Conservation (phyloP, 768 basidiomycete genomes). For the Exidia glandulosa region DNA sequence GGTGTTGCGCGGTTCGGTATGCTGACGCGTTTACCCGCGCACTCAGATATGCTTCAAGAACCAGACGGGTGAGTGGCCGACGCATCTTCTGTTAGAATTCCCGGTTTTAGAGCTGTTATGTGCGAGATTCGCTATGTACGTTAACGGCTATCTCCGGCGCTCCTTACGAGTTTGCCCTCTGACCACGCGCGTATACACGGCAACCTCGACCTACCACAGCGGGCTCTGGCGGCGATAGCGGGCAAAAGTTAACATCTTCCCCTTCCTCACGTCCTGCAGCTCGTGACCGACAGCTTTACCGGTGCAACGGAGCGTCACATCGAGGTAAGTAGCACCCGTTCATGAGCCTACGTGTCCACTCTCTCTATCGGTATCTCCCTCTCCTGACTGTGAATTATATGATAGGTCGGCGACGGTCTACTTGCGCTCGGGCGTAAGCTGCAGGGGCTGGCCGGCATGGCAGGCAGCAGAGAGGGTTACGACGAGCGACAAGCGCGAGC, state of each 20-base stretch:
- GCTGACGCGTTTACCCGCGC: not conserved
- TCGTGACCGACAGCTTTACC: slow-evolving; percentile 95
- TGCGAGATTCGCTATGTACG: no score
- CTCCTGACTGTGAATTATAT: not conserved
- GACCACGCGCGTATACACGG: no score
- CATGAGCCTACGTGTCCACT: not conserved
- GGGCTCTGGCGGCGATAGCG: no score
- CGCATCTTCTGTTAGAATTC: no score
- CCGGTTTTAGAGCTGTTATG: no score
- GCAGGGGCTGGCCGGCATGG: no score
- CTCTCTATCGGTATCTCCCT: not conserved
- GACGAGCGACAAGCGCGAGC: no score
- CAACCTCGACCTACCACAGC: no score
- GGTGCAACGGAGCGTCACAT: slow-evolving; percentile 97
- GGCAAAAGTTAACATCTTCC: no score
- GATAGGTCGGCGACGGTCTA: slow-evolving; percentile 84
- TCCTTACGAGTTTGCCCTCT: no score
- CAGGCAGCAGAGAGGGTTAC: no score
- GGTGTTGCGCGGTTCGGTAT: not conserved
- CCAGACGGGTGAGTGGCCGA: slow-evolving; percentile 70
- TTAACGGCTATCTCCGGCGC: no score
- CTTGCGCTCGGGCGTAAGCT: slow-evolving; percentile 66
- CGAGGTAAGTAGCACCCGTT: slow-evolving; percentile 47
- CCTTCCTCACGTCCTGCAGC: slow-evolving; percentile 61
- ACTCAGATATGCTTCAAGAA: slow-evolving; percentile 95